Base-by-base conservation (phyloP, 805 yeast genomes). In the Ogataea pini region DNA sequence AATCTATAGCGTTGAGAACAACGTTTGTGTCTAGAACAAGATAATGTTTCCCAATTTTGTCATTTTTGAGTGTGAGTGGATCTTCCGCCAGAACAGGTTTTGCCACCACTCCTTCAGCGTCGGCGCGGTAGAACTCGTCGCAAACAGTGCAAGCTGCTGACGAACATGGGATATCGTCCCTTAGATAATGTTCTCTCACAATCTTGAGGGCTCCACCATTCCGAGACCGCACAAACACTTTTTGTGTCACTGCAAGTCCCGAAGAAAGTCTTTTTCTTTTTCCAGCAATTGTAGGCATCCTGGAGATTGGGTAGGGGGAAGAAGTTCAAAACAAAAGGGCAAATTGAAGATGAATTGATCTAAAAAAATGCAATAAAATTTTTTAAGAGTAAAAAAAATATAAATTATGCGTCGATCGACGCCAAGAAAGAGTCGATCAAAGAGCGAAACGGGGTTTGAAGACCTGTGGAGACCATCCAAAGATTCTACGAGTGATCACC, bases 101-200 rank as follows among this genome's bases (percentile, higher is more conserved):
- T 1, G 85, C 83, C n/a, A 80, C 58, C 46, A 82, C 76, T 31
- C 92, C 94, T 16, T 76, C 72, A 13, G 92, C 83, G 63, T 84
- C 83, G 7, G 86, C 77, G 39, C 79, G 76, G 12, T 79, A 70
- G 25, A 75, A 71, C 20, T 69, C 69, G 10, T 72, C 68, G 67
- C 99, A 94, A 29, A 60, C 63, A 8, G 69, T 60, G 68, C 99
- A 94, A 1, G 79, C 71, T 54, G 71, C 74, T 2, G 96, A 88
- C 45, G 85, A 82, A 68, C 99, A 94, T 16, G 97, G 96, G 43
- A 94, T 89, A 68, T 94, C 99, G 46, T 80, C 81, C 66, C 99
- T 78, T 48, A 94, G 72, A 63, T 94, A 94, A 67, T 92, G 99
- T 64, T 94, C 99, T 56, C 97, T 77, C 8, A 92, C 96, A 22